Conservation (phyloP, 345 rosid genomes). For the Citrus cavaleriei region DNA sequence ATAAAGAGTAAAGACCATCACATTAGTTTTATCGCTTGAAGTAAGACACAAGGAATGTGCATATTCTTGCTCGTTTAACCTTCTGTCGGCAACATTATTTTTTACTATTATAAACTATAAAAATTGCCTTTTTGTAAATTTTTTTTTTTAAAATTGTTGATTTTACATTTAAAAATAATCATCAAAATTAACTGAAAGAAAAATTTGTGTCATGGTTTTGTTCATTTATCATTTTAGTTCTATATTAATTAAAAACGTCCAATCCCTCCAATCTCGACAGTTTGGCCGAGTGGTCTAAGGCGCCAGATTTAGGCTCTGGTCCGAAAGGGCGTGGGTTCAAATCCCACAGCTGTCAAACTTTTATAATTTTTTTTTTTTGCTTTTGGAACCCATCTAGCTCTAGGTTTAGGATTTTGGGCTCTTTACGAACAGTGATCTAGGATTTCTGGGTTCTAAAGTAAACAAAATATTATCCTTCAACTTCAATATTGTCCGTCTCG, state of each 20-base stretch:
- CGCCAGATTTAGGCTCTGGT: constrained; percentile 99
- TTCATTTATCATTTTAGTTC: too few relatives aligned
- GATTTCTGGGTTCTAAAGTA: background rate
- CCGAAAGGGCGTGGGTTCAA: constrained; percentile 81
- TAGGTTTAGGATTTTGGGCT: too few relatives aligned
- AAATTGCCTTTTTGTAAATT: background rate
- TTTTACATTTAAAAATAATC: too few relatives aligned
- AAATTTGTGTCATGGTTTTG: background rate
- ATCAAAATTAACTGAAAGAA: too few relatives aligned
- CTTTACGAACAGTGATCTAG: too few relatives aligned
- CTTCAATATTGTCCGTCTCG: background rate
- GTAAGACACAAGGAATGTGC: background rate
- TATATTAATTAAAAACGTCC: too few relatives aligned
- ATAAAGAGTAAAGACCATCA: too few relatives aligned
- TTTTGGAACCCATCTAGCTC: too few relatives aligned
- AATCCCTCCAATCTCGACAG: constrained; percentile 23
- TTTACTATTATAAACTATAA: too few relatives aligned
- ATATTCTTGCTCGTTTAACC: background rate
- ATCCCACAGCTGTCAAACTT: constrained; percentile 26
- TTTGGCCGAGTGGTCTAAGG: constrained; percentile 99
- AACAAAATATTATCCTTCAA: background rate
- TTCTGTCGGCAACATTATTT: background rate
- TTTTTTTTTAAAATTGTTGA: too few relatives aligned
- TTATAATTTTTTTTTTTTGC: too few relatives aligned
- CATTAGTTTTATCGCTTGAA: background rate